A percentile compares a stretch with the other conserved stretches of the same genome.
Evolutionary conservation across 371 early-diverging fungal species (phyloP).

Genomic region (Rhizopus arrhizus): DNA sequence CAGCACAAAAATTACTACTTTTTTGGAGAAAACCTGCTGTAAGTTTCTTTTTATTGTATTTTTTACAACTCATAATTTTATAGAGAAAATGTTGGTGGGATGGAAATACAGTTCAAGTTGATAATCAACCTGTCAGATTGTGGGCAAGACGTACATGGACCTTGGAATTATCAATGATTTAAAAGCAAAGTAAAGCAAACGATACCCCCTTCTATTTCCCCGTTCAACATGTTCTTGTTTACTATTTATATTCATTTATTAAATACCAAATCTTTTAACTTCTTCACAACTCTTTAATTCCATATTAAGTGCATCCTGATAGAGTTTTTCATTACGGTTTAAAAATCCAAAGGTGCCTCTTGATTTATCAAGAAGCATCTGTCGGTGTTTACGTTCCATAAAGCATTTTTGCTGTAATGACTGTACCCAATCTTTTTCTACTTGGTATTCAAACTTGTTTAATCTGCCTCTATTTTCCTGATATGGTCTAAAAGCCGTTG

Average conservation of each 20-base stretch:
- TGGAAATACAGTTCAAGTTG: conserved; percentile 63
- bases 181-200: conserved; percentile 9
- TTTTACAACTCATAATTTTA: neutral
- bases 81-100: conserved; percentile 86
- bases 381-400: conserved; percentile 36
- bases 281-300: conserved; percentile 44
- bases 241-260: conserved; percentile 6
- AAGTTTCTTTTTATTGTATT: conserved; percentile 17
- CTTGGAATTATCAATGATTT: conserved; percentile 69
- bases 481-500: conserved; percentile 32
- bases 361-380: conserved; percentile 33
- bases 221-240: neutral
- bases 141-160: conserved; percentile 84
- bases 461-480: conserved; percentile 35
- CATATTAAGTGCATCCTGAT: conserved; percentile 42
- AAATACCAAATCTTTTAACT: conserved; percentile 31
- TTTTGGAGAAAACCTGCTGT: conserved; percentile 82
- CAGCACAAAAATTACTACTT: conserved; percentile 72
- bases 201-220: neutral
- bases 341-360: conserved; percentile 40
- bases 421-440: conserved; percentile 45
- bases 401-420: conserved; percentile 40
- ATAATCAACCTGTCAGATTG: conserved; percentile 57
- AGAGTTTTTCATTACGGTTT: conserved; percentile 42
- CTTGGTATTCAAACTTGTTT: conserved; percentile 43